Evolutionary conservation across 2,329 filamentous ascomycete species (phyloP).

Genomic region (Lachnellula arida): DNA sequence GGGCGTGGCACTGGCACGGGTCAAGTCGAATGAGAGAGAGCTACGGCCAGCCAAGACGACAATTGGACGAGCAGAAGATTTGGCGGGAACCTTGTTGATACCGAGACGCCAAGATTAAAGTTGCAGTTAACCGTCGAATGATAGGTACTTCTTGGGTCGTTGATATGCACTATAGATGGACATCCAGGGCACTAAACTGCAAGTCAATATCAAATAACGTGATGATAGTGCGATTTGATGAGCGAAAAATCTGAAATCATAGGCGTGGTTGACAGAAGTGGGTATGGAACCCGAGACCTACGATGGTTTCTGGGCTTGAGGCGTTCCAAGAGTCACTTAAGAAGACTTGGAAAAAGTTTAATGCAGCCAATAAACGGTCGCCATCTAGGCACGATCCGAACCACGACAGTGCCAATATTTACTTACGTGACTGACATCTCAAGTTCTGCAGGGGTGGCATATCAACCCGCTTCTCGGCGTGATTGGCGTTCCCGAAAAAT

Average conservation of each 20-base stretch:
- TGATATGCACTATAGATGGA: no score
- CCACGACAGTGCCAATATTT: background rate
- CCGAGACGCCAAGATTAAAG: no score
- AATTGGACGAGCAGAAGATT: no score
- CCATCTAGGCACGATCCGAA: background rate
- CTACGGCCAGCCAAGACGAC: background rate
- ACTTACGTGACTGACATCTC: background rate
- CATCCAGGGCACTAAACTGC: no score
- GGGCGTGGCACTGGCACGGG: background rate
- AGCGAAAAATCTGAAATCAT: background rate
- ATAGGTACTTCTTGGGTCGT: no score
- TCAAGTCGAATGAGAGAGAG: background rate
- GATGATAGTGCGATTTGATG: background rate
- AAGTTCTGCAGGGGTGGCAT: background rate
- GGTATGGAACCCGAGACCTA: background rate
- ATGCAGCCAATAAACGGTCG: background rate
- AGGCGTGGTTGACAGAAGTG: background rate
- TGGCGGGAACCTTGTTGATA: no score
- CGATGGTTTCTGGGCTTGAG: background rate
- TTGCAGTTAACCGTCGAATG: no score
- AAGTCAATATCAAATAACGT: no score
- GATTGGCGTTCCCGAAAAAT: background rate
- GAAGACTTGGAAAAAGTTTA: background rate
- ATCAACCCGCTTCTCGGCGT: background rate
- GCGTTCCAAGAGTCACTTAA: background rate